Base-by-base conservation (phyloP, 305 asterid species). In the Fraxinus sp. region DNA sequence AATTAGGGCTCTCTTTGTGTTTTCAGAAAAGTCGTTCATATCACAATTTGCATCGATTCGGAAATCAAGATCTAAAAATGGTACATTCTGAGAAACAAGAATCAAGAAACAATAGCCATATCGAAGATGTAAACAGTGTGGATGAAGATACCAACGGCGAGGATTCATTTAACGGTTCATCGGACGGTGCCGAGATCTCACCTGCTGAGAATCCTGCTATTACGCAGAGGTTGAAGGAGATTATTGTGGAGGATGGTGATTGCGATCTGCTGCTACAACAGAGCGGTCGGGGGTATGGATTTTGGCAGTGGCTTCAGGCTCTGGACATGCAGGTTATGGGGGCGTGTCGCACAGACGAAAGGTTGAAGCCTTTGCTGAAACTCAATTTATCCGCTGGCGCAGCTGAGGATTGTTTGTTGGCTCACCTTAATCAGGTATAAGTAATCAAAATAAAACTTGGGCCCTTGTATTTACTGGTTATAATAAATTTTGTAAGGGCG, bases 271-370 rank as follows among this genome's bases (percentile, higher is more conserved):
- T 92, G 89, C 85, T 91, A 80, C 93, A 90, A 85, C 89, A 86
- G 87, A 88, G 88, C 86, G 91, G 88, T 64, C 83, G 90, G 62
- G 91, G 85, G 78, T 92, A 85, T 30, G 89, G 80, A 70, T 88
- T 95, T 84, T 37, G 88, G 79, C 94, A 84, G 72, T 95, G 97
- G 97, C 85, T 94, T 78, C 87, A 87, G 76, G 98, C 97, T 22
- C 84, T 94, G 87, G 98, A 94, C 87, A 86, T 92, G 87, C 99
- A 96, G 89, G 93, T 91, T 49, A 89, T 92, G 88, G 99, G 99
- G 49, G 99, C 98, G 73, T 96, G 99, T 82, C 92, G 99, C 16
- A 93, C 90, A 16, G 99, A 96, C 82, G 99, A 96, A 91, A 92
- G 99, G 87, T 86, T 96, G 92, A 96, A 93, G 85, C 99, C 99